These are phyloP conservation scores for Centella asiatica DNA, from an alignment of 129 eudicot genomes.

Conservation along the genomic window DNA sequence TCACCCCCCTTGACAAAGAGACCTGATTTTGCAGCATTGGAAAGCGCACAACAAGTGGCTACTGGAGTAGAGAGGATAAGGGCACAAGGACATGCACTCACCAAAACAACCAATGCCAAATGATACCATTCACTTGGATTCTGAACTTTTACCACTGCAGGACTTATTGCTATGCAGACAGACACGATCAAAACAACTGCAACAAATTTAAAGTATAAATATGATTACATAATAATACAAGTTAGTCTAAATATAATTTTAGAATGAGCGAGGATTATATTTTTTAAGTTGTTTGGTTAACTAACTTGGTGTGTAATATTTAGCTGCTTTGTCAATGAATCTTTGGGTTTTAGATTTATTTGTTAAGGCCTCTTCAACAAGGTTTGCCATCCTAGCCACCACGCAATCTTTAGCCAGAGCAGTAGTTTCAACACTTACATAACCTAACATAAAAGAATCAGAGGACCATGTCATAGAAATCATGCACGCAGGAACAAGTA, in stretches of 20 bases:
- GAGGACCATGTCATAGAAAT: no score
- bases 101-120: constrained; percentile 82
- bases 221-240: no score
- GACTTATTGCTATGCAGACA: constrained; percentile 50
- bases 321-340: constrained; percentile 64
- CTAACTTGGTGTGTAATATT: constrained; percentile 82
- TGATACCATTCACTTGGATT: constrained; percentile 59
- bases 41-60: constrained; percentile 78
- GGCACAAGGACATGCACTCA: constrained; percentile 94
- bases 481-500: no score
- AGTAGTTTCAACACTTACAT: constrained; percentile 57
- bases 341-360: constrained; percentile 69
- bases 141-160: constrained; percentile 40
- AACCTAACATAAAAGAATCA: constrained; percentile 54
- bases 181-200: constrained; percentile 68
- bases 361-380: constrained; percentile 89
- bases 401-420: constrained; percentile 73
- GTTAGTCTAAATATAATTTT: no score
- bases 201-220: no score
- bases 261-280: no score
- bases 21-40: constrained; percentile 82
- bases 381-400: constrained; percentile 87
- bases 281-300: no score
- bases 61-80: constrained; percentile 91
- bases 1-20: constrained; percentile 87